These are phyloP conservation scores for Hanseniaspora guilliermondii DNA, from an alignment of 805 yeast genomes.

Conservation along the genomic window DNA sequence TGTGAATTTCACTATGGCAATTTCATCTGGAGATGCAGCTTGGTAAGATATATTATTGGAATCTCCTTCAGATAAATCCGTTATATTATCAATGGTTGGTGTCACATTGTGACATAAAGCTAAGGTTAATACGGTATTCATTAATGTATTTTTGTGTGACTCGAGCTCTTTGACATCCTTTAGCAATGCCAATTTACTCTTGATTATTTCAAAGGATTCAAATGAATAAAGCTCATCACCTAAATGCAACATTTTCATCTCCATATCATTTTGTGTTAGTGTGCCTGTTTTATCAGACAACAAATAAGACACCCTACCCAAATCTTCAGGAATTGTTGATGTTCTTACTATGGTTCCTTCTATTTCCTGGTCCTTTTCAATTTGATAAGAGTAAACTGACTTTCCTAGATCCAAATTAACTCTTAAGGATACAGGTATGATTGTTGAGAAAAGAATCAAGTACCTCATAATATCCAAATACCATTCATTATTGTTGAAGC, in stretches of 20 bases:
- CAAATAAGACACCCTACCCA: slow-evolving; percentile 88
- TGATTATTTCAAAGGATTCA: slow-evolving; percentile 82
- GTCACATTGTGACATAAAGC: slow-evolving; percentile 97
- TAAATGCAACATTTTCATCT: slow-evolving; percentile 77
- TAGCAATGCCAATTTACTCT: slow-evolving; percentile 28
- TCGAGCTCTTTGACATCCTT: slow-evolving; percentile 28
- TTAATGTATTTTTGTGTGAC: slow-evolving; percentile 62
- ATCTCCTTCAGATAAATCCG: background rate
- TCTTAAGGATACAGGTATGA: slow-evolving; percentile 88
- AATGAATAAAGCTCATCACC: slow-evolving; percentile 88
- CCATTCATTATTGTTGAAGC: slow-evolving; percentile 59
- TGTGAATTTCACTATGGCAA: slow-evolving; percentile 89
- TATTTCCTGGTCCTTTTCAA: slow-evolving; percentile 73
- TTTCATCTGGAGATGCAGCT: slow-evolving; percentile 97
- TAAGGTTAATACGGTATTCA: slow-evolving; percentile 67
- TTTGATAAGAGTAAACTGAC: slow-evolving; percentile 89
- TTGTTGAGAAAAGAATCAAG: slow-evolving; percentile 81
- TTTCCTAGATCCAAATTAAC: slow-evolving; percentile 93
- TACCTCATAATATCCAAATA: slow-evolving; percentile 83
- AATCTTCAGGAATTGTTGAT: slow-evolving; percentile 93
- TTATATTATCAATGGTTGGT: slow-evolving; percentile 61
- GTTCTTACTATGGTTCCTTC: slow-evolving; percentile 88
- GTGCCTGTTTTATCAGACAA: slow-evolving; percentile 95
- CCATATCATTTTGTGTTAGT: slow-evolving; percentile 96
- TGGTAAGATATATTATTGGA: slow-evolving; percentile 63